These are phyloP conservation scores for Hydnum rufescens DNA, from an alignment of 768 basidiomycete genomes.

Conservation along the genomic window DNA sequence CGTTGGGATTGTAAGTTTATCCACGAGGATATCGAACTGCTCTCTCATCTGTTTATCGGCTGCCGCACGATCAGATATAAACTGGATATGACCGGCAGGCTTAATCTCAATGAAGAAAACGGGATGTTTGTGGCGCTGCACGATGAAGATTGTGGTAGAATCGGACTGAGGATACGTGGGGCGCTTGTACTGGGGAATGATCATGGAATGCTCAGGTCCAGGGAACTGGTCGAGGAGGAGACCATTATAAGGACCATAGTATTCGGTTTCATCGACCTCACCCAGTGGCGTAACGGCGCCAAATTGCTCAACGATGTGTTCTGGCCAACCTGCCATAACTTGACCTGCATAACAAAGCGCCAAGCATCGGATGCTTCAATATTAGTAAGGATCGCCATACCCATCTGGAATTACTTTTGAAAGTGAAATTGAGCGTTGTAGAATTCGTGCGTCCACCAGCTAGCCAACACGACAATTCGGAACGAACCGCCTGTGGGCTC, in stretches of 20 bases:
- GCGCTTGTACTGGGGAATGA: slow-evolving; percentile 5
- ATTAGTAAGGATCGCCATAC: too few species aligned
- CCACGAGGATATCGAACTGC: background rate
- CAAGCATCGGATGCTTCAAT: too few species aligned
- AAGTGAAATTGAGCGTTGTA: too few species aligned
- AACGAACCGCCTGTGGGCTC: too few species aligned
- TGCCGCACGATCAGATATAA: background rate
- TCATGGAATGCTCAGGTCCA: slow-evolving; percentile 3
- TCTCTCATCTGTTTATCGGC: slow-evolving; percentile 7
- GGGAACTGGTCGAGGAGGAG: slow-evolving; percentile 3
- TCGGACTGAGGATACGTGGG: background rate
- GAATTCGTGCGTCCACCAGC: too few species aligned
- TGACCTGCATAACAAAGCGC: too few species aligned
- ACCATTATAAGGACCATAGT: slow-evolving; percentile 7
- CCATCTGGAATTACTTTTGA: too few species aligned
- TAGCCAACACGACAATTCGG: too few species aligned
- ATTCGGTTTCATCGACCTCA: slow-evolving; percentile 1
- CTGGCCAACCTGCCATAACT: too few species aligned
- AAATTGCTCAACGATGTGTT: slow-evolving; percentile 1
- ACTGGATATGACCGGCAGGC: slow-evolving; percentile 2
- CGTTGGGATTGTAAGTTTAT: slow-evolving; percentile 13
- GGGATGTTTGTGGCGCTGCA: background rate
- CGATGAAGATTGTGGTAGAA: slow-evolving; percentile 6
- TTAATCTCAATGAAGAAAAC: slow-evolving; percentile 7
- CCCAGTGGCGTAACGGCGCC: background rate